Evolutionary conservation across 495 filamentous ascomycete genomes (phyloP), one percentile per base, ranked within the genome.

Genomic region (Tuber borchii): DNA sequence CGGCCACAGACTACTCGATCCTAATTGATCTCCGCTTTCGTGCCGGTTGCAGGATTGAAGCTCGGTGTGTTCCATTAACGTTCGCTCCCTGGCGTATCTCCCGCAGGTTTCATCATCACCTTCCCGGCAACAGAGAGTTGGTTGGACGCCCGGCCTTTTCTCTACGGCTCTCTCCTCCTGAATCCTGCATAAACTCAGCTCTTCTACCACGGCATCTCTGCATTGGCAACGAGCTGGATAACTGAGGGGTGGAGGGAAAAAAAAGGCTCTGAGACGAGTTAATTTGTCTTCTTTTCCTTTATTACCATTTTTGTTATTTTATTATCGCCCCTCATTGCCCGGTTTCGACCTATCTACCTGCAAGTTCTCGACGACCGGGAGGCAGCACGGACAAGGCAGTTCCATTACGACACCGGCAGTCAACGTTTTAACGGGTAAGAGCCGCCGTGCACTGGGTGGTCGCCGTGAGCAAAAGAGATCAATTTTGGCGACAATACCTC

Each of bases 341-440:
- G 56, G 56, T 65, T 65, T 65, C 56, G 5, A 65, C 26, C 26
- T 65, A 65, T 65, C 56, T 65, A 65, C 26, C 56, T 65, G 56
- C 56, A 65, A 65, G 56, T 65, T 65, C 73, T 76, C 42, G 71
- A 75, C 78, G 43, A 65, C 68, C 73, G 61, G 73, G 48, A 79
- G 68, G 73, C 40, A 75, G 70, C 73, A 56, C 75, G 65, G 61
- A 73, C 68, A 17, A 31, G 56, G 56, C 56, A 65, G 34, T 65
- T 70, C 70, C 73, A 79, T 79, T 79, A 79, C 77, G 72, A 61
- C 51, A 70, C 73, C 76, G 70, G 78, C 78, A 76, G 44, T 61
- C 77, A 65, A 79, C 78, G 73, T 77, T 34, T 65, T 77, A 75
- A 72, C 78, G 70, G 76, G 78, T 79, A 75, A 61, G 56, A 74